Base-by-base conservation (phyloP, 768 basidiomycete species). In the Melanogaster broomeanus region DNA sequence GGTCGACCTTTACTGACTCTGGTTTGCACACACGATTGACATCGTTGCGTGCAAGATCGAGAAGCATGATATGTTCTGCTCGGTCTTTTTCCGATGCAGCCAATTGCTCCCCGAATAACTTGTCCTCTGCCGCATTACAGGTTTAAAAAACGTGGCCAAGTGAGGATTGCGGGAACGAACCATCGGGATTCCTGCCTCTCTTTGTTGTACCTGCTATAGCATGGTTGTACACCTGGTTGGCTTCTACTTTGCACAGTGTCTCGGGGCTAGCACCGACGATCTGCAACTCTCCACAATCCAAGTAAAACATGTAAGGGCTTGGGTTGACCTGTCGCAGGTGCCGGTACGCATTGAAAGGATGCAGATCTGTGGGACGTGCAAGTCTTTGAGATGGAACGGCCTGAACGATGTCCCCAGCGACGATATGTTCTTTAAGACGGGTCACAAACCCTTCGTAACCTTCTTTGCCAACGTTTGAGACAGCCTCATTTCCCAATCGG, bases 1-100 rank as follows among this genome's bases (percentile, higher is more conserved):
- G 85, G 70, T 98, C 97, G 22, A 99, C 93, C 65, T 96, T 90
- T 65, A 98, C 96, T 0, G 96, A 96, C 67, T 85, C 83, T 7
- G 97, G 93, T 60, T 90, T 82, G 79, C 95, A 98, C 30, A 98
- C 92, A 11, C 97, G 85, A 68, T 99, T 98, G 49, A 99, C 96
- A 65, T 99, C 97, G 74, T 99, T 99, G 16, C 97, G 80, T 7
- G 97, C 97, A 51, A 99, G 81, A 71, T 99, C 97, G 49, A 98
- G 93, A 51, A 99, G 84, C 97, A 98, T 98, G 68, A 98, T 93
- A 66, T 99, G 96, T 66, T 99, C 97, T 37, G 97, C 94, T 27
- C 92, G 81, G 65, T 99, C 97, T 70, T 99, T 99, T 61, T 91
- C 90, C 0, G 93, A 97, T 21, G 83, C 78, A 28, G 85, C 72